Base-by-base conservation (phyloP, 768 basidiomycete genomes). In the Panus rudis region DNA sequence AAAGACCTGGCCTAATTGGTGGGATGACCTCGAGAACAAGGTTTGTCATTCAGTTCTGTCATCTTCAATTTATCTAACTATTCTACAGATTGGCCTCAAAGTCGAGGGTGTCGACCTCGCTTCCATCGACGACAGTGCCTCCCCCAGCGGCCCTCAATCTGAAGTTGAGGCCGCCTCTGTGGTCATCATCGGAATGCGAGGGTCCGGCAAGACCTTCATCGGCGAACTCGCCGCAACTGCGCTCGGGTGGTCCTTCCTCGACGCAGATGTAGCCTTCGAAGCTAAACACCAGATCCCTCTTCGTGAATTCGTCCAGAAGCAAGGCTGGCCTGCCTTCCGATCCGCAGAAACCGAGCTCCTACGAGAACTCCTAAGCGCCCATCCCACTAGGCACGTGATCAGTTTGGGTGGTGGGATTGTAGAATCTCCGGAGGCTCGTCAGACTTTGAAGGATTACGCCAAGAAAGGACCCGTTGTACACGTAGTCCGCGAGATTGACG, bases 1-100 rank as follows among this genome's bases (percentile, higher is more conserved):
- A 65, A 99, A 99, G 76, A 99, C 94, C 0, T 99, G 94, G 94
- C 96, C 96, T 0, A 93, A 92, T 59, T 99, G 93, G 91, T 99
- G 94, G 93, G 96, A 98, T 58, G 96, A 98, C 62, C 71, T 99
- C 20, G 79, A 89, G 59, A 92, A 90, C 69, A 96, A 96, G 79
- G 90, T 88, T 39, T 3, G 68, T 33, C n/a, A 8, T 21, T 34
- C 20, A 12, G 39, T 11, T 21, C 40, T 21, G 20, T 39, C 30
- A 38, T 30, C 27, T 11, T 2, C n/a, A 28, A 31, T 17, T 30
- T 20, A 45, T 25, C 48, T 52, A 13, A 55, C 16, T 22, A 16
- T 20, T 28, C 1, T 52, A 8, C 33, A 94, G 92, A 92, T 98
- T 41, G 94, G 94, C 10, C 73, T 98, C 46, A 71, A 78, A 37